Conservation (phyloP, 495 filamentous ascomycete genomes). For the Penicillium waksmanii region DNA sequence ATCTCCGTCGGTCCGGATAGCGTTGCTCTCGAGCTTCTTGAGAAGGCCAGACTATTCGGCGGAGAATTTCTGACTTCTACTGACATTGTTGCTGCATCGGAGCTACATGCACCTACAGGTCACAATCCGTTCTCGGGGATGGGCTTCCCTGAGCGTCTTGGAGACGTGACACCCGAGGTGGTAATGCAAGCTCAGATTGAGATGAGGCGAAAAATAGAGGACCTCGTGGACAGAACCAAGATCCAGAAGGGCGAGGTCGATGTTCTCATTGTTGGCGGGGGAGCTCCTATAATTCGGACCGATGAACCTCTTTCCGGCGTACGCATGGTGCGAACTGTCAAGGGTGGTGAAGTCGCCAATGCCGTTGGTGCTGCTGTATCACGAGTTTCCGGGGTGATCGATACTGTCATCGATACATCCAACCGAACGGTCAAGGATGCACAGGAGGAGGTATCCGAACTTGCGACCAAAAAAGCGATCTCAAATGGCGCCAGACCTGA, state of each 20-base stretch:
- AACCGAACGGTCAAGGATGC: conserved; percentile 39
- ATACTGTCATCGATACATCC: conserved; percentile 46
- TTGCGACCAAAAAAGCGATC: conserved; percentile 43
- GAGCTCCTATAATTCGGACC: conserved; percentile 25
- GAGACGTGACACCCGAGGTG: conserved; percentile 16
- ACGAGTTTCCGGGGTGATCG: conserved; percentile 31
- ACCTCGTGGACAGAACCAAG: conserved; percentile 28
- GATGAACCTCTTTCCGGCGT: conserved; percentile 25
- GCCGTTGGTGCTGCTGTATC: conserved; percentile 61
- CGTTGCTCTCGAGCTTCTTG: conserved; percentile 55
- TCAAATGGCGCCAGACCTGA: conserved; percentile 39
- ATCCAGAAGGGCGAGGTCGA: conserved; percentile 39
- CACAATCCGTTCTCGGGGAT: conserved; percentile 19
- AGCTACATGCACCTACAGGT: conserved; percentile 23
- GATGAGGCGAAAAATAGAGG: conserved; percentile 25
- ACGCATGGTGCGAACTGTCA: conserved; percentile 19
- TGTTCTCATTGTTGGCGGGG: conserved; percentile 35
- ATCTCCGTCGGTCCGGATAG: conserved; percentile 58
- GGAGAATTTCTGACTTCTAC: conserved; percentile 54
- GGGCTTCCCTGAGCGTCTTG: conserved; percentile 13
- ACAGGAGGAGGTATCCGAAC: conserved; percentile 35
- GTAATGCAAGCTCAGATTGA: conserved; percentile 11
- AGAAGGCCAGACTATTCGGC: conserved; percentile 54
- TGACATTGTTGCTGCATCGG: conserved; percentile 48
- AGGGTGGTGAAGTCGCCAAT: conserved; percentile 52